Percentiles rank a stretch among this genome's conserved stretches.
These are phyloP conservation scores for Calvatia gigantea DNA, from an alignment of 768 basidiomycete species.

Conservation along the genomic window DNA sequence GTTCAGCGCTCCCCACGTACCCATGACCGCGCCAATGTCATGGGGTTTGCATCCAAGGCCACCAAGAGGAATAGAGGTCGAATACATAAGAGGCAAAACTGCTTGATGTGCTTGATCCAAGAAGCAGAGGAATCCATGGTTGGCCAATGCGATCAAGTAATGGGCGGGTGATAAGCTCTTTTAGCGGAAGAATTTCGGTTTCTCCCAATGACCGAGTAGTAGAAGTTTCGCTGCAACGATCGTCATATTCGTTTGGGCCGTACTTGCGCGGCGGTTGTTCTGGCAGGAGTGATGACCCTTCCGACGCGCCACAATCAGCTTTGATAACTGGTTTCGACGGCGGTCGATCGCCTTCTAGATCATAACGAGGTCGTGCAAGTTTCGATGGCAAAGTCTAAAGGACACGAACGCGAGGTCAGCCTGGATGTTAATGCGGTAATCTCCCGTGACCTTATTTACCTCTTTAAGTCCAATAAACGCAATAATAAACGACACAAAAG, in stretches of 20 bases:
- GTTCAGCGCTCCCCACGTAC: slow-evolving; percentile 47
- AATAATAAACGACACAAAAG: slow-evolving; percentile 20
- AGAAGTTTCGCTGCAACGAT: neutral
- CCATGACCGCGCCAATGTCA: slow-evolving; percentile 50
- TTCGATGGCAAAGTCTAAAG: slow-evolving; percentile 12
- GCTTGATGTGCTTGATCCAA: slow-evolving; percentile 24
- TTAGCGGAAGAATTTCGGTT: slow-evolving; percentile 14
- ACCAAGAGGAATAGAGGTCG: slow-evolving; percentile 49
- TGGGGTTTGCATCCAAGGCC: slow-evolving; percentile 53
- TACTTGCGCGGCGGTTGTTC: slow-evolving; percentile 5
- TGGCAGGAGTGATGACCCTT: slow-evolving; percentile 1
- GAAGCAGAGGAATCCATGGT: slow-evolving; percentile 26
- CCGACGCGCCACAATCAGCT: neutral
- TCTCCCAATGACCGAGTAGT: slow-evolving; percentile 1
- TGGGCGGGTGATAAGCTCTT: slow-evolving; percentile 20
- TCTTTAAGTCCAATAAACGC: slow-evolving; percentile 25
- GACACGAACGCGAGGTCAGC: neutral
- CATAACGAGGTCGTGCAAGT: neutral
- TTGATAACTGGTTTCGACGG: neutral
- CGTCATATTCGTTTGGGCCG: slow-evolving; percentile 4
- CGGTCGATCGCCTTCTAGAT: neutral
- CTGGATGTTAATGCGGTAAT: neutral
- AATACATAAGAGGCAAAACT: slow-evolving; percentile 32
- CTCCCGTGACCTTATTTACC: slow-evolving; percentile 16
- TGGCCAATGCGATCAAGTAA: slow-evolving; percentile 22